Conservation (phyloP, 768 basidiomycete genomes). For the Mrakia gelida region DNA sequence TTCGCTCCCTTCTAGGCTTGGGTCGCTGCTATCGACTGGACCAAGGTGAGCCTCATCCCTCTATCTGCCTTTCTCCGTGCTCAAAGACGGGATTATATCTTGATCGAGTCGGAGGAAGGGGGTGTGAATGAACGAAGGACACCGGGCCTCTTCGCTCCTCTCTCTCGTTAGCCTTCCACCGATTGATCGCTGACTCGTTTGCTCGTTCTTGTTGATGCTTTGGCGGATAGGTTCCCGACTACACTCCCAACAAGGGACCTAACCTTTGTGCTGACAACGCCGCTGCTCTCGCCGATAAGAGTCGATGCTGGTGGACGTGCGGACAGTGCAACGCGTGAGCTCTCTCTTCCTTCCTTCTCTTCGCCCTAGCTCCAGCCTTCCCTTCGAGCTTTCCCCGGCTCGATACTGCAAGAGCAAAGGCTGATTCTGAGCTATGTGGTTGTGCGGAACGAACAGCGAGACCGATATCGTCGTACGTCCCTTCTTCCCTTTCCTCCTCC, state of each 20-base stretch:
- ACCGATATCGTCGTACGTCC: conserved; percentile 28
- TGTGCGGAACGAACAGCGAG: background rate
- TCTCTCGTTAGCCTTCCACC: too few relatives aligned
- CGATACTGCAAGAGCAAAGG: background rate
- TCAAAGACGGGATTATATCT: too few relatives aligned
- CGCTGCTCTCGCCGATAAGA: conserved; percentile 16
- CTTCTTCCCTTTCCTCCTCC: background rate
- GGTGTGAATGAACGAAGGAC: too few relatives aligned
- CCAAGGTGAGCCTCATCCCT: conserved; percentile 1
- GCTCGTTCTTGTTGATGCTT: too few relatives aligned
- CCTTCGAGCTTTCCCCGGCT: background rate
- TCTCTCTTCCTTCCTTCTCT: too few relatives aligned
- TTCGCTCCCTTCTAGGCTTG: conserved; percentile 35
- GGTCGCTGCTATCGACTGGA: conserved; percentile 31
- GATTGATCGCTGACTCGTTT: too few relatives aligned
- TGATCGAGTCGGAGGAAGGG: too few relatives aligned
- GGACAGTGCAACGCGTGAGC: conserved; percentile 22
- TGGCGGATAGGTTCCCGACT: conserved; percentile 2
- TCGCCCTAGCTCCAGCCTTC: background rate
- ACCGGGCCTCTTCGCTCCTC: too few relatives aligned
- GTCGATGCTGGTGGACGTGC: conserved; percentile 27
- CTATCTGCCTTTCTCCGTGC: too few relatives aligned
- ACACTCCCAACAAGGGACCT: conserved; percentile 29
- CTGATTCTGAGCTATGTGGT: background rate
- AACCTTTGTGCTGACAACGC: conserved; percentile 22